Base-by-base conservation (phyloP, 805 yeast genomes). In the Metschnikowia koreensis region DNA sequence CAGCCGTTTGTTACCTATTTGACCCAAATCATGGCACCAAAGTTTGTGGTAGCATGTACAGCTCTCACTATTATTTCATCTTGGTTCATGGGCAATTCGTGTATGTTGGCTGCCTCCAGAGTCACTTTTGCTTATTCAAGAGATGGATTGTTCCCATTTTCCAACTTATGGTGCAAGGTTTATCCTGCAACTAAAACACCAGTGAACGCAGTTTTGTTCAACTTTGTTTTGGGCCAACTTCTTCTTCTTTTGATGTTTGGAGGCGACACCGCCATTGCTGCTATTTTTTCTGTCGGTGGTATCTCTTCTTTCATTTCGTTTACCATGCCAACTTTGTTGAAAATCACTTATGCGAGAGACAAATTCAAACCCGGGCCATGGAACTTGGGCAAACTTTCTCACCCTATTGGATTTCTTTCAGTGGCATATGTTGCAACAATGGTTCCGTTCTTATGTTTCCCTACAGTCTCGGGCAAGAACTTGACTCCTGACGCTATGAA, bases 221-320 rank as follows among this genome's bases (percentile, higher is more conserved):
- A 83, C 68, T 73, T 76, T 60, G 56, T 76, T 33, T 57, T 83
- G 45, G 86, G 86, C 34, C 80, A 81, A 60, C 73, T 82, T 26
- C 69, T 82, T 22, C 69, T 83, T 55, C 73, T 81, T 50, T 74
- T 82, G 54, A 76, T 84, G 64, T 82, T 84, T 66, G 84, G 84
- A 34, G 87, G 87, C 38, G 83, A 81, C 52, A 74, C 78, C 17
- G 86, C 89, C 45, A 81, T 84, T 57, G 83, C 79, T 31, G 90
- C 90, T 41, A 83, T 84, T 54, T 85, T 85, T 69, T 82, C 88
- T 1, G 87, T 85, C 44, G 87, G 88, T 33, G 89, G 88, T 42
- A 83, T 84, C 60, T 80, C 86, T 12, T 81, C 86, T 0, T 83
- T 83, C 60, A 76, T 84, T 52, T 84, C 89, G 3, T 85, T 84